Conservation (phyloP, 1,284 basidiomycete species). For the Austroboletus niveus region DNA sequence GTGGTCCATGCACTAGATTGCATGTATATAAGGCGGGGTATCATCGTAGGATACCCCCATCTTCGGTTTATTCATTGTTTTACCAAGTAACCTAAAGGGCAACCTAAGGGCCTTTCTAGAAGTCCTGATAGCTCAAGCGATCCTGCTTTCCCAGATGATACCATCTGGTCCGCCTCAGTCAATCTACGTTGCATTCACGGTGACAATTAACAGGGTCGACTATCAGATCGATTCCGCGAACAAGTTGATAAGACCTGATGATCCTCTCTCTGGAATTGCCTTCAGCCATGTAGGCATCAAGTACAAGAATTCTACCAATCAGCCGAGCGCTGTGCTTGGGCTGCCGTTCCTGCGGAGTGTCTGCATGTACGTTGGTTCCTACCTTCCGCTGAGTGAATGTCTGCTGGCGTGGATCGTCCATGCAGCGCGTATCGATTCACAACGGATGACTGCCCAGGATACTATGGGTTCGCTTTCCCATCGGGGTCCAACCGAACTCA, state of each 20-base stretch:
- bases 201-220: slow-evolving; percentile 33
- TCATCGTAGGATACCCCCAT: no score
- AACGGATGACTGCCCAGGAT: slow-evolving; percentile 27
- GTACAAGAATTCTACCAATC: slow-evolving; percentile 8
- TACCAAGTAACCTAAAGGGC: no score
- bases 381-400: not conserved
- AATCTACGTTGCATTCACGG: slow-evolving; percentile 27
- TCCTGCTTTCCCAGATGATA: not conserved
- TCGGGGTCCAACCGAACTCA: slow-evolving; percentile 28
- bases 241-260: slow-evolving; percentile 22
- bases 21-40: no score
- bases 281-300: slow-evolving; percentile 18
- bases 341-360: slow-evolving; percentile 33
- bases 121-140: slow-evolving; percentile 15
- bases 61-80: no score
- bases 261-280: slow-evolving; percentile 14
- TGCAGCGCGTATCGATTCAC: slow-evolving; percentile 34
- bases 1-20: no score
- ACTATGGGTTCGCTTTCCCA: slow-evolving; percentile 32
- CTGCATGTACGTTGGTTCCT: slow-evolving; percentile 26
- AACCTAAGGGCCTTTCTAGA: no score
- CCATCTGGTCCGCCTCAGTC: slow-evolving; percentile 4
- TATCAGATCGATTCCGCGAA: slow-evolving; percentile 27
- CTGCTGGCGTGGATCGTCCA: not conserved
- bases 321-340: slow-evolving; percentile 18